Percentiles rank a stretch among this genome's conserved stretches.
Evolutionary conservation across 768 basidiomycete genomes (phyloP).

Genomic region (Hemileccinum impolitum): DNA sequence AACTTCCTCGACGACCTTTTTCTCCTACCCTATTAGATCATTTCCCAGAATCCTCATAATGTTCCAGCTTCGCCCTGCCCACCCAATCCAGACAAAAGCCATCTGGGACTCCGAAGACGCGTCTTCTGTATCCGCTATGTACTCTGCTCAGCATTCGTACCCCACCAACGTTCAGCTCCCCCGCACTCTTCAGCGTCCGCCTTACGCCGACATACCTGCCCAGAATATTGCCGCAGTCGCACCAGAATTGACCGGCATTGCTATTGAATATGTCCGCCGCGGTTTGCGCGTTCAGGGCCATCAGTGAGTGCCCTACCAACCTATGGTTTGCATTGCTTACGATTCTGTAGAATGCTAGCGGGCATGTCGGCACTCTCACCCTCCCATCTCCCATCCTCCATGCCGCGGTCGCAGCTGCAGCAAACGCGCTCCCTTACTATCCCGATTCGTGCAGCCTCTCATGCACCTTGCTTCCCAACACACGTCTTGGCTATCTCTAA

Average conservation of each 20-base stretch:
- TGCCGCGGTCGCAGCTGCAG: conserved; percentile 31
- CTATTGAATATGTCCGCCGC: conserved; percentile 62
- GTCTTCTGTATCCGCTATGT: conserved; percentile 23
- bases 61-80: conserved; percentile 35
- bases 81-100: conserved; percentile 36
- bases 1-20: conserved; percentile 19
- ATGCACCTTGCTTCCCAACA: conserved; percentile 37
- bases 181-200: conserved; percentile 64
- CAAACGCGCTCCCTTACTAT: conserved; percentile 31
- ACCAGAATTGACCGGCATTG: conserved; percentile 46
- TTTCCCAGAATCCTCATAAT: conserved; percentile 22
- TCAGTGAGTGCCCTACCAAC: conserved; percentile 33
- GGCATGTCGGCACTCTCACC: conserved; percentile 46
- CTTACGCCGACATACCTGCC: conserved; percentile 52
- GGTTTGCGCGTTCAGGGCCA: conserved; percentile 44
- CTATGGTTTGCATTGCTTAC: conserved; percentile 29
- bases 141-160: conserved; percentile 28
- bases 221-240: conserved; percentile 55
- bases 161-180: conserved; percentile 58
- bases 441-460: conserved; percentile 27
- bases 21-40: conserved; percentile 18
- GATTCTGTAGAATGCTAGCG: conserved; percentile 35
- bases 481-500: conserved; percentile 50
- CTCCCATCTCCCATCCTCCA: conserved; percentile 38
- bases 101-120: conserved; percentile 34